Percentiles rank a stretch among this genome's conserved stretches.
phyloP scores from a whole-genome alignment of 2,329 filamentous ascomycete species.

The Penicillium brasilianum region DNA sequence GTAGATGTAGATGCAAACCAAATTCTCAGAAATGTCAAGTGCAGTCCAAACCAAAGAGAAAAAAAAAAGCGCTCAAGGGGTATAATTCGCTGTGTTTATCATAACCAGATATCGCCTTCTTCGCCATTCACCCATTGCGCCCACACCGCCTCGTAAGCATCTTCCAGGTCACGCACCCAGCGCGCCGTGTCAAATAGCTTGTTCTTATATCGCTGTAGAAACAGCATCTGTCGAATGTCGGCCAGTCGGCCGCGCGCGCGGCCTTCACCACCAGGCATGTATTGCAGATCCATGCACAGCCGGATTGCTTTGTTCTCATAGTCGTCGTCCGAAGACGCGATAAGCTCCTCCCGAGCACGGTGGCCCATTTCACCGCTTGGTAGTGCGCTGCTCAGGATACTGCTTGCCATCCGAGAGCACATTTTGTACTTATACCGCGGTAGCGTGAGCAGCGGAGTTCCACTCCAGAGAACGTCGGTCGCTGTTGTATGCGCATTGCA shows the following conservation, averaged over 20 bases:
- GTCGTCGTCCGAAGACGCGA: constrained; percentile 75
- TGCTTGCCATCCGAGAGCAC: constrained; percentile 97
- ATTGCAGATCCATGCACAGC: constrained; percentile 68
- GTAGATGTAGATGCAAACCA: constrained; percentile 8
- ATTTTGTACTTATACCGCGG: constrained; percentile 97
- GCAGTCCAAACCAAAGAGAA: constrained; percentile 6
- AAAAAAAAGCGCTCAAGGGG: constrained; percentile 41
- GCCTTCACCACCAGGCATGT: constrained; percentile 51
- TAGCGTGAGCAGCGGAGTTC: constrained; percentile 86
- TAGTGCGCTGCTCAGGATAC: constrained; percentile 86
- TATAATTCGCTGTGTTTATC: constrained; percentile 43
- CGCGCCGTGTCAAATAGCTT: constrained; percentile 87
- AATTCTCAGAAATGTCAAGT: constrained; percentile 4
- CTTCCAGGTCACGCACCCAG: constrained; percentile 89
- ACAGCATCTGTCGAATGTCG: constrained; percentile 80
- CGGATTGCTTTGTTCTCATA: constrained; percentile 80
- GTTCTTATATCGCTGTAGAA: constrained; percentile 81
- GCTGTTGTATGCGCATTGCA: constrained; percentile 98
- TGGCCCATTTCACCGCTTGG: constrained; percentile 72
- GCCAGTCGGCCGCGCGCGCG: constrained; percentile 68
- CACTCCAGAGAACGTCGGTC: constrained; percentile 94
- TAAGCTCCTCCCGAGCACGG: constrained; percentile 73
- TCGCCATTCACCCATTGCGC: constrained; percentile 81
- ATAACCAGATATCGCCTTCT: constrained; percentile 91
- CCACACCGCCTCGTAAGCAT: constrained; percentile 89